Evolutionary conservation across 331 rosid genomes (phyloP).

Genomic region (Malus hybrid): DNA sequence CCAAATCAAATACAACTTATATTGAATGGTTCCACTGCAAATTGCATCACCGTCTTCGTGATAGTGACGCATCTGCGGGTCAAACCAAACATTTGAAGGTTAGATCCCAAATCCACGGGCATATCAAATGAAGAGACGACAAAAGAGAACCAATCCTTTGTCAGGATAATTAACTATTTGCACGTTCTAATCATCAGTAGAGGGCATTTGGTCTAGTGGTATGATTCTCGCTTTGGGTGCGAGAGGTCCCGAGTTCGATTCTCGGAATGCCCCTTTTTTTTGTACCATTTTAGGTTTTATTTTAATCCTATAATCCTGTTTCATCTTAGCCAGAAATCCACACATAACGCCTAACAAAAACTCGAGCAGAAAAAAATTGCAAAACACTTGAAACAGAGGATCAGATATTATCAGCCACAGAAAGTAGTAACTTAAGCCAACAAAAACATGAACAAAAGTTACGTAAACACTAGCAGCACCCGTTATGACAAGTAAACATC

Average conservation of each 20-base stretch:
- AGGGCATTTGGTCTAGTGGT: too few relatives aligned
- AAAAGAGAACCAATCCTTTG: not conserved
- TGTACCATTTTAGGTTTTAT: too few relatives aligned
- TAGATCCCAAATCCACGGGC: not conserved
- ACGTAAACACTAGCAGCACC: not conserved
- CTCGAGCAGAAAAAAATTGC: too few relatives aligned
- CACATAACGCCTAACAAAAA: not conserved
- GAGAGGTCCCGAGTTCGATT: too few relatives aligned
- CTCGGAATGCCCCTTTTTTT: slow-evolving; percentile 2
- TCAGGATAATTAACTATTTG: not conserved
- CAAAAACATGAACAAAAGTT: not conserved
- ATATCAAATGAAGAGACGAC: not conserved
- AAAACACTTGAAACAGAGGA: not conserved
- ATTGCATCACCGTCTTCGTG: too few relatives aligned
- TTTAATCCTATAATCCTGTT: not conserved
- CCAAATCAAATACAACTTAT: too few relatives aligned
- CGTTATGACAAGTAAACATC: too few relatives aligned
- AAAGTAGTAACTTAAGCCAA: not conserved
- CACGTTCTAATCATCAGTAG: too few relatives aligned
- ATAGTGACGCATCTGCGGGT: too few relatives aligned
- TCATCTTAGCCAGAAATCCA: not conserved
- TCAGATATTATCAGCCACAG: not conserved
- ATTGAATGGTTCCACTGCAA: too few relatives aligned
- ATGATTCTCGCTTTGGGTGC: too few relatives aligned
- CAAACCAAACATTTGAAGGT: not conserved